Evolutionary conservation across 129 eudicot species (phyloP), one percentile per base, ranked within the genome.

Genomic region (Solidago caesia): DNA sequence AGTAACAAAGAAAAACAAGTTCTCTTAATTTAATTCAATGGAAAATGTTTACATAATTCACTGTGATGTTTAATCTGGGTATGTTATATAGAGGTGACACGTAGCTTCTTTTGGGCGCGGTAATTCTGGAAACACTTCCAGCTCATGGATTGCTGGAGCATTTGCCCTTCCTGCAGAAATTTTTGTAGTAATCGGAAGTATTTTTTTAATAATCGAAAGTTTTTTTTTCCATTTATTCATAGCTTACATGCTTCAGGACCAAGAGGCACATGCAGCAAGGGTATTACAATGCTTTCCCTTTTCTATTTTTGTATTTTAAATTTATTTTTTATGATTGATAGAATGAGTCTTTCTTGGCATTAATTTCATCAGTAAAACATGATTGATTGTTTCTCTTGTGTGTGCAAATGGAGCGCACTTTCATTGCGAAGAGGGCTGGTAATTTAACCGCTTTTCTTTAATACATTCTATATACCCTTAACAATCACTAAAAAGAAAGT

Each of bases 381-480:
- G 15, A 63, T 27, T 77, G 71, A 69, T 14, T 44, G 13, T 44
- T 29, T 60, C 5, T 71, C 5, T 77, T 71, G 68, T 25, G 10
- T 45, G n/a, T 73, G 16, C 70, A 95, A 97, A 78, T 85, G 88
- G 99, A 95, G 87, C 86, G 96, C 62, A 88, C 94, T 71, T 95
- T 95, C 83, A 95, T 95, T 74, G 97, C 99, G 91, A 79, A 91
- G 99, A 82, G 99, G 97, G 73, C 78, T 88, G 91, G 99, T 95
- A 91, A 60, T 27, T 41, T n/a, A 66, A 25, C 63, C 44, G 25
- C 57, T 33, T 46, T 16, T 48, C 52, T 65, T 42, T 16, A 15
- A 47, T 53, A 27, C 1, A 10, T 43, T 55, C 15, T 5, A 29
- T 53, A 61, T 8, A 15, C n/a, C 16, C n/a, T 48, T 11, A 1